A percentile compares a stretch with the other conserved stretches of the same genome.
Evolutionary conservation across 2,329 filamentous ascomycete species (phyloP).

Genomic region (Calonectria hongkongensis): DNA sequence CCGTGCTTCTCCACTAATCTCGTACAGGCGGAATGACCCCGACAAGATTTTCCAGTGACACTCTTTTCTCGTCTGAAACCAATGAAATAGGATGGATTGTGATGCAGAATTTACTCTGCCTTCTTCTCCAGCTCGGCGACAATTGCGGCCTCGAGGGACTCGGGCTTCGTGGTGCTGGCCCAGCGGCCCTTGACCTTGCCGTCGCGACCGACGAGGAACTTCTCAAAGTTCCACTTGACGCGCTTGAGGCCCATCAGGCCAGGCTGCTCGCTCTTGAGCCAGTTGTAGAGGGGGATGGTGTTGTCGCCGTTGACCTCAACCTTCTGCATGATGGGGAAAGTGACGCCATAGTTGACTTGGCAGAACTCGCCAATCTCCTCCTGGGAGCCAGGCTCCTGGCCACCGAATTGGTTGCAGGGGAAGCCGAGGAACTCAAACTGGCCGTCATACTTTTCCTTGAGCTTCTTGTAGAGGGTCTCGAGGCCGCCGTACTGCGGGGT

Average conservation of each 20-base stretch:
- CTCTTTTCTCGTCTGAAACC: background rate
- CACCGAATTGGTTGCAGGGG: constrained; percentile 98
- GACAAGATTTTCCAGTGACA: background rate
- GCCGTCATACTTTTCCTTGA: constrained; percentile 81
- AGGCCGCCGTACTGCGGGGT: constrained; percentile 95
- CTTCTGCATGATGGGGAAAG: constrained; percentile 94
- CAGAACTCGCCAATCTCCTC: constrained; percentile 90
- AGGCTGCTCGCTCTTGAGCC: constrained; percentile 82
- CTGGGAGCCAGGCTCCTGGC: constrained; percentile 89
- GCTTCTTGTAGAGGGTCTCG: constrained; percentile 89
- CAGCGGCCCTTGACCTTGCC: constrained; percentile 90
- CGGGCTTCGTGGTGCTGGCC: constrained; percentile 92
- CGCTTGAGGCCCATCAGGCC: constrained; percentile 91
- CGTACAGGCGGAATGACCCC: background rate
- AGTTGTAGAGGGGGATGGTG: constrained; percentile 87
- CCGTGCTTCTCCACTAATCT: constrained; percentile 14
- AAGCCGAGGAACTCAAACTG: constrained; percentile 94
- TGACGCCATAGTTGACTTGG: constrained; percentile 93
- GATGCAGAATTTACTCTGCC: constrained; percentile 19
- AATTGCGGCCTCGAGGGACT: constrained; percentile 84
- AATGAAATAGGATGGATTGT: background rate
- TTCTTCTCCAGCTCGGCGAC: constrained; percentile 77
- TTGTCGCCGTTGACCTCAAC: constrained; percentile 93
- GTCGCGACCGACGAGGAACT: constrained; percentile 92
- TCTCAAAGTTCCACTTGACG: constrained; percentile 99